Conservation (phyloP, 192 early-diverging fungal species). For the Backusella macrospora region DNA sequence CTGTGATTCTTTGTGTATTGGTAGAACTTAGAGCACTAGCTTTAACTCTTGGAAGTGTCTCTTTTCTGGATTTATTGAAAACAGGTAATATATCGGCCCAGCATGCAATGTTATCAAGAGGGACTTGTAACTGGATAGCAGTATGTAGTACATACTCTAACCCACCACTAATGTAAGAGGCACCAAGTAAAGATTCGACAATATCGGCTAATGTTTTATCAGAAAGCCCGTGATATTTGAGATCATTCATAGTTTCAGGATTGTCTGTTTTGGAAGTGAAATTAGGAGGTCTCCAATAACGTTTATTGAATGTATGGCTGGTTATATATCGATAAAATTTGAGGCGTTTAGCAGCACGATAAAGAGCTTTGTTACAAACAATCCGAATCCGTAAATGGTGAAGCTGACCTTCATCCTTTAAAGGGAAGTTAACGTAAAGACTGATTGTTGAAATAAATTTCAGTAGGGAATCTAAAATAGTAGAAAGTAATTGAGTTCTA, state of each 20-base stretch:
- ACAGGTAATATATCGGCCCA: constrained; percentile 50
- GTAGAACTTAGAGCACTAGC: neutral
- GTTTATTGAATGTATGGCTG: constrained; percentile 62
- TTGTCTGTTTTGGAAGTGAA: constrained; percentile 37
- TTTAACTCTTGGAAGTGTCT: constrained; percentile 25
- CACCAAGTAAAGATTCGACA: constrained; percentile 84
- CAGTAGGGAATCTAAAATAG: constrained; percentile 67
- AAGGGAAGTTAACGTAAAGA: constrained; percentile 76
- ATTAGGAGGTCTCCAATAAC: constrained; percentile 52
- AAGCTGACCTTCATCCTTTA: constrained; percentile 79
- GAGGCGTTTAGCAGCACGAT: constrained; percentile 48
- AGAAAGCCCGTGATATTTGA: constrained; percentile 54
- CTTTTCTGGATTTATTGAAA: constrained; percentile 19
- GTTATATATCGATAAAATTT: constrained; percentile 63
- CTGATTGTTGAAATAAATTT: constrained; percentile 74
- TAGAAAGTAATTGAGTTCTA: neutral
- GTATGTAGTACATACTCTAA: constrained; percentile 51
- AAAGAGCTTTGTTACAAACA: constrained; percentile 78
- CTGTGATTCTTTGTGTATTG: constrained; percentile 36
- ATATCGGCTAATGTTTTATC: constrained; percentile 87
- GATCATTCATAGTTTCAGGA: constrained; percentile 19
- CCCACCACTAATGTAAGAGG: constrained; percentile 63
- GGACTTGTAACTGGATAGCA: constrained; percentile 57
- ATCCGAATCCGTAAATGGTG: constrained; percentile 64
- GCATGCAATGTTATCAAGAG: constrained; percentile 49